Percentiles rank a stretch among this genome's conserved stretches.
Evolutionary conservation across 179 eudicot genomes (phyloP).

Genomic region (Vitellaria paradoxa): DNA sequence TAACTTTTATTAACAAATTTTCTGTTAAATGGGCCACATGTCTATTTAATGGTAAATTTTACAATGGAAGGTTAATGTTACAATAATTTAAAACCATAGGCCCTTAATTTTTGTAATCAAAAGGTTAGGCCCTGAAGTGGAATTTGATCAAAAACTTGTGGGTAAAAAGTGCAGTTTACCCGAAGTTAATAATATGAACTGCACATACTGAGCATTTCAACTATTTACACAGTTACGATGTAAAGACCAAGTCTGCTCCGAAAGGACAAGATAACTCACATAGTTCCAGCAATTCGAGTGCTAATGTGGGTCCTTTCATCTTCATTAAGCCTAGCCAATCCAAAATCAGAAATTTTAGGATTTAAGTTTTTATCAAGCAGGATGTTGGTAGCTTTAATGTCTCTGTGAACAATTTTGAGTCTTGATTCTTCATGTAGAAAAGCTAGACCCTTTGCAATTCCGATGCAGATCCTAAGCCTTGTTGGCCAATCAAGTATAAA

Average conservation of each 20-base stretch:
- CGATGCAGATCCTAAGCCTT: constrained; percentile 60
- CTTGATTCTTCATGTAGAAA: constrained; percentile 71
- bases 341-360: constrained; percentile 79
- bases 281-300: constrained; percentile 75
- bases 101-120: too few relatives aligned
- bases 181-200: not conserved
- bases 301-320: constrained; percentile 67
- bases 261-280: constrained; percentile 32
- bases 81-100: too few relatives aligned
- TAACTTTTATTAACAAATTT: too few relatives aligned
- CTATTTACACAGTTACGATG: not conserved
- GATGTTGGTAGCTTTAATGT: constrained; percentile 72
- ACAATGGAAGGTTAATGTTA: too few relatives aligned
- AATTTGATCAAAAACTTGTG: too few relatives aligned
- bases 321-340: constrained; percentile 70
- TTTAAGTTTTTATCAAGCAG: constrained; percentile 57
- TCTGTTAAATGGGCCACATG: too few relatives aligned
- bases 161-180: too few relatives aligned
- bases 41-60: too few relatives aligned
- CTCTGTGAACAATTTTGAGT: constrained; percentile 68
- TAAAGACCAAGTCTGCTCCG: not conserved
- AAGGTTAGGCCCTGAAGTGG: too few relatives aligned
- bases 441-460: constrained; percentile 71
- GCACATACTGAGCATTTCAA: not conserved
- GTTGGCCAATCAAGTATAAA: constrained; percentile 59